Percentiles rank a stretch among this genome's conserved stretches.
phyloP scores from a whole-genome alignment of 305 asterid genomes.

The Coffea humblotiana region DNA sequence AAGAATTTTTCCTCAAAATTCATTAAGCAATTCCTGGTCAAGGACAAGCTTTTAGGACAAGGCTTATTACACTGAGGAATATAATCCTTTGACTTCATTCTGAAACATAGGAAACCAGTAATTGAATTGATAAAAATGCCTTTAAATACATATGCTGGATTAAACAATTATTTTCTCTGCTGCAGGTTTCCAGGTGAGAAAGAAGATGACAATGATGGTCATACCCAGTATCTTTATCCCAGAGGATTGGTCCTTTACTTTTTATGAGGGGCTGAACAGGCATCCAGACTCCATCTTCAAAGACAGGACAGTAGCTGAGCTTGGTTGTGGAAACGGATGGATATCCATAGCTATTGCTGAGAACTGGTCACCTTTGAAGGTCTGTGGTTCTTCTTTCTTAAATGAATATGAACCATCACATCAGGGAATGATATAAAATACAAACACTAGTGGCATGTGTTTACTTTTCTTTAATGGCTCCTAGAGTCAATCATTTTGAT shows the following conservation, averaged over 20 bases:
- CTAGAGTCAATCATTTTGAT: constrained; percentile 14
- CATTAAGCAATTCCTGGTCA: neutral
- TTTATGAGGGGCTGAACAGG: constrained; percentile 94
- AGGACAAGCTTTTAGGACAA: neutral
- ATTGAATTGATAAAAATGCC: neutral
- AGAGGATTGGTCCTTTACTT: constrained; percentile 99
- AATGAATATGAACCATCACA: neutral
- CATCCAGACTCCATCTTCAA: constrained; percentile 91
- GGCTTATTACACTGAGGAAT: neutral
- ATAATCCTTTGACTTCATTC: neutral
- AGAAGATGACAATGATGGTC: constrained; percentile 87
- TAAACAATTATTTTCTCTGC: constrained; percentile 17
- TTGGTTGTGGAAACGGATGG: constrained; percentile 99
- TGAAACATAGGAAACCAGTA: neutral
- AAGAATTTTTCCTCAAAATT: neutral
- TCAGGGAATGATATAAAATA: neutral
- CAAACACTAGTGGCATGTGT: neutral
- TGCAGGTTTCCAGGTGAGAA: constrained; percentile 70
- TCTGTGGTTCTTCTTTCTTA: constrained; percentile 23
- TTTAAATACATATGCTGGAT: constrained; percentile 13
- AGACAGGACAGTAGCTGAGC: constrained; percentile 91
- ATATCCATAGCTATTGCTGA: constrained; percentile 98
- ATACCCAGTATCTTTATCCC: constrained; percentile 97
- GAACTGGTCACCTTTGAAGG: constrained; percentile 92
- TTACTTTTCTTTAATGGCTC: neutral